These are phyloP conservation scores for Cutaneotrichosporon cyanovorans DNA, from an alignment of 1,284 basidiomycete species.

Conservation along the genomic window DNA sequence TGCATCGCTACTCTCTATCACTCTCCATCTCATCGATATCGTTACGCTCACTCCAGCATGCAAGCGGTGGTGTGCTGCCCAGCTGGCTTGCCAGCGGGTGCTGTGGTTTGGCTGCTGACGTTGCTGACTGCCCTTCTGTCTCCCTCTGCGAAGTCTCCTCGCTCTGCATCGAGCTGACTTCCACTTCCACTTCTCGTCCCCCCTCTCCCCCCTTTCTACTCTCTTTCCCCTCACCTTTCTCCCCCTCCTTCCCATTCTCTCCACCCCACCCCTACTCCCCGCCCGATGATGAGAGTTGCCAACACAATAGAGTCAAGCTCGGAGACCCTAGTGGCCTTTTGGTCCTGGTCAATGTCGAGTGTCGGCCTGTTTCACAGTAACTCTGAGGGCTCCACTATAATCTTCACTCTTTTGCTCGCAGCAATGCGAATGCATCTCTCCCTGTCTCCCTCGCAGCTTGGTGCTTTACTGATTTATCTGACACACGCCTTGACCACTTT, in stretches of 20 bases:
- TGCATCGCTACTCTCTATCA: neutral
- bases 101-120: no score
- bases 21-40: neutral
- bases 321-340: slow-evolving; percentile 19
- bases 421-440: no score
- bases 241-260: neutral
- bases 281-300: slow-evolving; percentile 24
- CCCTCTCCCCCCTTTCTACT: neutral
- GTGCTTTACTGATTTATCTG: no score
- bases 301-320: slow-evolving; percentile 26
- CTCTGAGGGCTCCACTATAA: slow-evolving; percentile 10
- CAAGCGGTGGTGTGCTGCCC: neutral
- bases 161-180: no score
- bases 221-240: neutral
- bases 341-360: slow-evolving; percentile 22
- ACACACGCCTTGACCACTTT: no score
- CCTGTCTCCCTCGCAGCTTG: no score
- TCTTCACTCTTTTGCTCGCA: neutral
- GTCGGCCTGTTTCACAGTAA: slow-evolving; percentile 24
- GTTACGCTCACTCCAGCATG: slow-evolving; percentile 1
- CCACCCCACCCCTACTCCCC: neutral
- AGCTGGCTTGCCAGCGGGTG: no score
- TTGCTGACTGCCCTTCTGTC: neutral
- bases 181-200: neutral
- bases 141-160: no score